Conservation (phyloP, 2,329 filamentous ascomycete genomes). For the Talaromyces islandicus region DNA sequence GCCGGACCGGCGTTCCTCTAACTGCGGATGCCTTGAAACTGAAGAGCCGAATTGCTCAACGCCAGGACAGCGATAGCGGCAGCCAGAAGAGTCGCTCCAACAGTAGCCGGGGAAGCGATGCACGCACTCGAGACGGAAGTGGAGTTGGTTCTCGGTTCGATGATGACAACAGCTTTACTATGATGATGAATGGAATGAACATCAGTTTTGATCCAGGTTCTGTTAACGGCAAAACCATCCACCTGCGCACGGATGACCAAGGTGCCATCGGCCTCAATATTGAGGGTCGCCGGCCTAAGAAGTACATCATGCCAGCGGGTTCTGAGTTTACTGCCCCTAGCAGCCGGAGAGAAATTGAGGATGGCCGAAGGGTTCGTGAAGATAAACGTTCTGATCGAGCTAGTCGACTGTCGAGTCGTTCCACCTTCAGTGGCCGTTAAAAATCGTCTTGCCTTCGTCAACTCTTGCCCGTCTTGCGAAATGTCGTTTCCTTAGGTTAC, state of each 20-base stretch:
- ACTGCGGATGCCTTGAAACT: conserved; percentile 28
- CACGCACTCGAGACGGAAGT: conserved; percentile 28
- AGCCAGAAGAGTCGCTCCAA: conserved; percentile 37
- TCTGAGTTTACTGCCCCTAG: conserved; percentile 30
- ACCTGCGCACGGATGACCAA: conserved; percentile 31
- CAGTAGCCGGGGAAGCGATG: conserved; percentile 35
- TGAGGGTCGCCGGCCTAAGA: conserved; percentile 29
- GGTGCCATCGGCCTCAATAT: conserved; percentile 35
- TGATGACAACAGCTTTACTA: conserved; percentile 33
- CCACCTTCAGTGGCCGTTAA: conserved; percentile 27
- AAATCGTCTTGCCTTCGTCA: background rate
- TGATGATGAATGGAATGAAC: conserved; percentile 35
- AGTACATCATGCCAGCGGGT: conserved; percentile 26
- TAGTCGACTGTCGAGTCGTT: conserved; percentile 33
- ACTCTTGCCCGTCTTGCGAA: background rate
- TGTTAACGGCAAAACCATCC: conserved; percentile 33
- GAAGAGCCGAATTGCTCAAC: conserved; percentile 23
- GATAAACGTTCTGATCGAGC: conserved; percentile 32
- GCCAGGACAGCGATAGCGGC: conserved; percentile 32
- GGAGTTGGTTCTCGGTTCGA: conserved; percentile 26
- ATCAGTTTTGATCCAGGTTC: conserved; percentile 33
- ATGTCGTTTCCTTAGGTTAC: background rate
- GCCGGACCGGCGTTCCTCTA: conserved; percentile 21
- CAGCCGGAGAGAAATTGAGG: conserved; percentile 27
- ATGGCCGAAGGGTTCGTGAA: conserved; percentile 25